phyloP scores from a whole-genome alignment of 1,139 yeast species.

The Geotrichum carabidarum region DNA sequence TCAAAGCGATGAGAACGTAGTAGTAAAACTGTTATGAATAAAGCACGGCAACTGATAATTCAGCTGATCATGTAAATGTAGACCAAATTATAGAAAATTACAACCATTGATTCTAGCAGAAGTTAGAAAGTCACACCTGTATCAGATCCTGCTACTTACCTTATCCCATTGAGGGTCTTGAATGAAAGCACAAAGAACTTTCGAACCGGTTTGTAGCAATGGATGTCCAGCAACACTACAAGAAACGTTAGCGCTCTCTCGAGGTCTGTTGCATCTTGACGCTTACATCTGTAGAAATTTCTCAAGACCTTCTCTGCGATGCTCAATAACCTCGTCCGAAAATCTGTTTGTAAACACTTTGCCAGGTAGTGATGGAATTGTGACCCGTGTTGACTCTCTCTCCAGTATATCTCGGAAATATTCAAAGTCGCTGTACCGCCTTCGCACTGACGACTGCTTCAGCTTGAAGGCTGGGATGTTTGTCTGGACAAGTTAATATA shows the following conservation, averaged over 20 bases:
- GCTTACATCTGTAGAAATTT: constrained; percentile 58
- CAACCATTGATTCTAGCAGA: constrained; percentile 33
- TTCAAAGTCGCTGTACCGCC: constrained; percentile 89
- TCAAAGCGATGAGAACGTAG: too few relatives aligned
- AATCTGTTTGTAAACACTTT: constrained; percentile 71
- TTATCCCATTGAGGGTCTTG: constrained; percentile 84
- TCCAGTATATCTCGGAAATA: constrained; percentile 70
- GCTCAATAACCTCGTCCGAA: constrained; percentile 77
- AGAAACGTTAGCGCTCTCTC: not conserved
- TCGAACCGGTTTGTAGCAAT: constrained; percentile 82
- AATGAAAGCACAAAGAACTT: constrained; percentile 72
- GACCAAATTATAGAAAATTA: constrained; percentile 14
- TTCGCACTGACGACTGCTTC: constrained; percentile 62
- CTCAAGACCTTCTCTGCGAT: constrained; percentile 77
- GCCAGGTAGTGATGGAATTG: constrained; percentile 85
- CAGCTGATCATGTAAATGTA: not conserved
- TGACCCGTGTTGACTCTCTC: constrained; percentile 67
- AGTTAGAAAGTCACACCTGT: not conserved
- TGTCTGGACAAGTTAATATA: constrained; percentile 28
- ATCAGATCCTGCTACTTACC: constrained; percentile 23
- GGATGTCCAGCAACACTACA: constrained; percentile 84
- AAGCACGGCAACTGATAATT: too few relatives aligned
- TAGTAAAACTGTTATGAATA: too few relatives aligned
- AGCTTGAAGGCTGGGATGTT: constrained; percentile 77
- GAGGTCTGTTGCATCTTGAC: not conserved